These are phyloP conservation scores for Acmispon strigosus DNA, from an alignment of 306 rosid species.

Conservation along the genomic window DNA sequence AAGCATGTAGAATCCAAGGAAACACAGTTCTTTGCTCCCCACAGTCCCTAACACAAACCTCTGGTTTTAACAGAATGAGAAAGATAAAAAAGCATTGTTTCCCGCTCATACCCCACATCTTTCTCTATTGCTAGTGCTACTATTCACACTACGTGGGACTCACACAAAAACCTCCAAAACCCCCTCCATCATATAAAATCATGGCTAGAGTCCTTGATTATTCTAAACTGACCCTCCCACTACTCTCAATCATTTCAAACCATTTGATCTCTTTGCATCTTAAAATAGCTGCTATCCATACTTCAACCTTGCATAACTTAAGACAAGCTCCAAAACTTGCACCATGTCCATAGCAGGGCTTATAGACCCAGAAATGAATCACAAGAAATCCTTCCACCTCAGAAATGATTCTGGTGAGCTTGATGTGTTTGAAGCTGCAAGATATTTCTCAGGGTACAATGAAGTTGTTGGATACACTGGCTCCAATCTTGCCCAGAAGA, in stretches of 20 bases:
- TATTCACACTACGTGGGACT: constrained; percentile 47
- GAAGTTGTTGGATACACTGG: constrained; percentile 36
- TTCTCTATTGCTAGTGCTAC: constrained; percentile 24
- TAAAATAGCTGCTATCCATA: constrained; percentile 26
- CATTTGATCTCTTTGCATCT: constrained; percentile 45
- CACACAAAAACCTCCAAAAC: constrained; percentile 47
- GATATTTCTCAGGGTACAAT: constrained; percentile 84
- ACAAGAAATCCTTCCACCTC: constrained; percentile 64
- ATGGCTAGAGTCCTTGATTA: constrained; percentile 36
- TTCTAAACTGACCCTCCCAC: constrained; percentile 48
- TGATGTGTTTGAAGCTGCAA: constrained; percentile 84
- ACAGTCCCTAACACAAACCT: constrained; percentile 44
- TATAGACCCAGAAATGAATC: constrained; percentile 45
- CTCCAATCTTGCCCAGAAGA: constrained; percentile 40
- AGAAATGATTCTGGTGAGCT: constrained; percentile 75
- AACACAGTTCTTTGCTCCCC: constrained; percentile 53
- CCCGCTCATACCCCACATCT: constrained; percentile 32
- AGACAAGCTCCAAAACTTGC: not conserved
- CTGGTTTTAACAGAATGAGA: constrained; percentile 37
- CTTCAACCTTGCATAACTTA: constrained; percentile 22
- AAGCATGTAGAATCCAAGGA: constrained; percentile 78
- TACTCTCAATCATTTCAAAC: constrained; percentile 58
- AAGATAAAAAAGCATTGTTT: constrained; percentile 30
- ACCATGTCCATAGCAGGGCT: constrained; percentile 68
- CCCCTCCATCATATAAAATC: constrained; percentile 40